phyloP scores from a whole-genome alignment of 495 filamentous ascomycete species.

The Geoglossum glabrum region DNA sequence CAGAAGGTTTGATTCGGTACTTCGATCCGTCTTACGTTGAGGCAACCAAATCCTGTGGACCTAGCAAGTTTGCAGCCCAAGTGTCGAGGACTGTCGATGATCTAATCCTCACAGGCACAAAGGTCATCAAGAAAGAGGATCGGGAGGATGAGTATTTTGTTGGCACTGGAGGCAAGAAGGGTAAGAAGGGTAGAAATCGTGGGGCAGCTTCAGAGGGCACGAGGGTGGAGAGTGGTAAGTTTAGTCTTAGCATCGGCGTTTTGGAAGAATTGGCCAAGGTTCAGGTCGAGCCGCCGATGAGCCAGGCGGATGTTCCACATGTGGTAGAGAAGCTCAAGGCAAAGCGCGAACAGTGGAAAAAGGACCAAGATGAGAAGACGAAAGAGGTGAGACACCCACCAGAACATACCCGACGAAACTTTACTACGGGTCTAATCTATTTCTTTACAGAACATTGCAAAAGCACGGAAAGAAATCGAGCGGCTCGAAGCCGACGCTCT shows the following conservation, averaged over 20 bases:
- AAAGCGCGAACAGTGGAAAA: constrained; percentile 86
- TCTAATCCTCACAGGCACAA: constrained; percentile 54
- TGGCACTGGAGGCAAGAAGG: constrained; percentile 65
- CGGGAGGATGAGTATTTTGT: constrained; percentile 76
- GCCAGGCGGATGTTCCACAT: constrained; percentile 55
- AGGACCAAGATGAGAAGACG: constrained; percentile 78
- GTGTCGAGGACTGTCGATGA: constrained; percentile 67
- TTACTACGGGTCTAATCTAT: constrained; percentile 1
- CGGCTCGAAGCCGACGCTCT: constrained; percentile 33
- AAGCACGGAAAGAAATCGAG: constrained; percentile 46
- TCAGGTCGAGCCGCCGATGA: constrained; percentile 70
- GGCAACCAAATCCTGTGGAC: constrained; percentile 11
- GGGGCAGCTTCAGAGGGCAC: neutral
- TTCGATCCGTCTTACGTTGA: constrained; percentile 55
- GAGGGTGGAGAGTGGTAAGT: constrained; percentile 34
- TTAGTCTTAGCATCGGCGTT: constrained; percentile 71
- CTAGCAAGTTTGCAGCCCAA: constrained; percentile 53
- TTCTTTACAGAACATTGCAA: constrained; percentile 44
- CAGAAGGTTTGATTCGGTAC: constrained; percentile 68
- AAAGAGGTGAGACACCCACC: constrained; percentile 41
- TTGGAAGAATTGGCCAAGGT: constrained; percentile 75
- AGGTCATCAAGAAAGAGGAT: constrained; percentile 60
- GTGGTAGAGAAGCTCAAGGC: constrained; percentile 71
- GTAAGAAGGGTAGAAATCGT: constrained; percentile 67
- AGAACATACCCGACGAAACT: constrained; percentile 5